Base-by-base conservation (phyloP, 176 grass and related monocot genomes). In the Raddia distichophylla region DNA sequence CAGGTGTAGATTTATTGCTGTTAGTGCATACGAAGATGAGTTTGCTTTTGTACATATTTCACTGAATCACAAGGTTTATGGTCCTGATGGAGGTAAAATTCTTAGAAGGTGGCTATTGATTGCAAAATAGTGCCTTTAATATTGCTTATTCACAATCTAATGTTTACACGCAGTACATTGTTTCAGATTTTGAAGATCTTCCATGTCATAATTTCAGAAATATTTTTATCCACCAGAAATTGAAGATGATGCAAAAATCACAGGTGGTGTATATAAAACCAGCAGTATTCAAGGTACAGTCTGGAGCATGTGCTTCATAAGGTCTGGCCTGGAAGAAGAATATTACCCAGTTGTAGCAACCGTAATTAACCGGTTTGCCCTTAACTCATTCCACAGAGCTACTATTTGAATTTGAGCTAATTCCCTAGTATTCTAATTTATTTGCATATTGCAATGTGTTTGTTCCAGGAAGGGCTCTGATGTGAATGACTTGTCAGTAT, bases 281-380 rank as follows among this genome's bases (percentile, higher is more conserved):
- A 80, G 51, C 67, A 81, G 53, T 76, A 69, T 90, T 22, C 34
- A 19, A 35, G 96, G 96, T 74, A 98, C 96, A 73, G 94, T 98
- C 85, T 98, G 96, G 96, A 90, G 89, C 69, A 91, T 98, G 93
- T 88, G 96, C 90, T 98, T 98, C 85, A 91, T 98, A 89, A 86
- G 89, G 60, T 74, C 84, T 58, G 72, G 79, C 63, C 74, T 79
- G 46, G 72, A 89, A 84, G 77, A 90, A 88, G 91, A 90, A 80
- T 93, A 91, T 81, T 83, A 93, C 71, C 90, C 93, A 49, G 78
- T 95, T 50, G 76, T 98, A 43, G 96, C 96, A 49, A 76, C 92
- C 49, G 80, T 99, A 86, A 89, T 99, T 84, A 89, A 99, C 83
- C 89, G 90, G 96, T 97, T 81, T 78, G 44, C 59, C 48, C 67